Base-by-base conservation (phyloP, 2,329 filamentous ascomycete genomes). In the Paecilomyces formosus region DNA sequence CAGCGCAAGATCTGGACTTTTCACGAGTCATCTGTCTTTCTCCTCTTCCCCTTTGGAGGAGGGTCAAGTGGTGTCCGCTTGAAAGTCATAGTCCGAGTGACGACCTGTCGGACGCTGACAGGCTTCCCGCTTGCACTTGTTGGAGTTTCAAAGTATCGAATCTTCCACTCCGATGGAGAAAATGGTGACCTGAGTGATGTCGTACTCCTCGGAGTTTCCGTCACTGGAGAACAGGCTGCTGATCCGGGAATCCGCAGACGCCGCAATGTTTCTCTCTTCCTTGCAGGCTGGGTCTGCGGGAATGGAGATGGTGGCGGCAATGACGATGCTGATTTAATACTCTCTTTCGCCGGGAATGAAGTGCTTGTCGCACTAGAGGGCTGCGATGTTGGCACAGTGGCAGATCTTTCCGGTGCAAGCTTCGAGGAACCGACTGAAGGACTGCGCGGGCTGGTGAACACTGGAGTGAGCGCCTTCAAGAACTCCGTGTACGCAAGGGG, bases 51-150 rank as follows among this genome's bases (percentile, higher is more conserved):
- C 74, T 92, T 92, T 7, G 92, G 93, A 39, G 92, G 91, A 24
- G 92, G 90, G 64, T 92, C 89, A 78, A 97, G 90, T 61, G 70
- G 82, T 70, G 88, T 72, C 56, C 80, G 76, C 67, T 90, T 96
- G 75, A 95, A 96, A 49, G 90, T 96, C 60, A 96, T 90, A 15
- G 92, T 97, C 65, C 92, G 84, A n/a, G 92, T 97, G 56, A 97
- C 89, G 3, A 97, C 91, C 73, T 97, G 92, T 57, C 90, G 82
- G 59, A 97, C 91, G 69, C 82, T 86, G 57, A 87, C 82, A 15
- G 78, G 82, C 60, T 87, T 84, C 58, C 87, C 80, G 66, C 81
- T 86, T 31, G 86, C 85, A 64, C 81, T 82, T 49, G 83, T 78
- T n/a, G 82, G 76, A 56, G 77, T 74, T 57, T 88, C 87, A 60